Percentiles rank a stretch among this genome's conserved stretches.
Conservation (phyloP, 441 rosid genomes). For the Biscutella laevigata region DNA sequence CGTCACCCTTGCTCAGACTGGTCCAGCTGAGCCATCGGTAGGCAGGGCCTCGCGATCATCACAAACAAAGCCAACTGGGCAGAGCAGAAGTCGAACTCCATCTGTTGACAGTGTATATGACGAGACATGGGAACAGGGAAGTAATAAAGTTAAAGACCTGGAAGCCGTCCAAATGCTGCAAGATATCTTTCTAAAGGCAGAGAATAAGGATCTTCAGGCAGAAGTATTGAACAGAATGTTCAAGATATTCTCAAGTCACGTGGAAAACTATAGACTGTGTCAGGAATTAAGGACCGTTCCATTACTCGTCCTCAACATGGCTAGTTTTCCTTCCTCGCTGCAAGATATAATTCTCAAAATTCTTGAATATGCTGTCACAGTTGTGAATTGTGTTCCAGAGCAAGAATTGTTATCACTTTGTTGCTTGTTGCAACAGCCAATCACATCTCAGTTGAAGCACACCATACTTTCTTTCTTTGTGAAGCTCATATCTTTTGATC, state of each 20-base stretch:
- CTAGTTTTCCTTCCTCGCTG: slow-evolving; percentile 82
- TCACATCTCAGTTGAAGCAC: slow-evolving; percentile 82
- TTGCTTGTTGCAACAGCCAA: slow-evolving; percentile 96
- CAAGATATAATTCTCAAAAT: slow-evolving; percentile 96
- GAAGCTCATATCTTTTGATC: slow-evolving; percentile 95
- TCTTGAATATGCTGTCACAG: slow-evolving; percentile 99
- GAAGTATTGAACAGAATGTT: slow-evolving; percentile 98
- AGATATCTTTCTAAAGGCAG: slow-evolving; percentile 95
- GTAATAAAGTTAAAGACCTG: slow-evolving; percentile 88
- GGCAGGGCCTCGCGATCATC: slow-evolving; percentile 53
- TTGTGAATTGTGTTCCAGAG: slow-evolving; percentile 98
- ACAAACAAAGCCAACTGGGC: slow-evolving; percentile 44
- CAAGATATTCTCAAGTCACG: slow-evolving; percentile 96
- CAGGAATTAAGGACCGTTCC: slow-evolving; percentile 95
- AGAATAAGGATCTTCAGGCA: slow-evolving; percentile 75
- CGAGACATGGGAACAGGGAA: slow-evolving; percentile 74
- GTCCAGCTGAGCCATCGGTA: slow-evolving; percentile 57
- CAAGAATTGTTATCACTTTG: slow-evolving; percentile 97
- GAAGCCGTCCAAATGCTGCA: slow-evolving; percentile 99
- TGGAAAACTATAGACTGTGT: slow-evolving; percentile 89
- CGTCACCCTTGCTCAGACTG: slow-evolving; percentile 93
- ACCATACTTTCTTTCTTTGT: slow-evolving; percentile 91
- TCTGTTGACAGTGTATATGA: slow-evolving; percentile 56
- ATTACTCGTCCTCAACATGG: slow-evolving; percentile 93
- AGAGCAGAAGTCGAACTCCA: slow-evolving; percentile 51